Evolutionary conservation across 768 basidiomycete genomes (phyloP).

Genomic region (Trametes meyenii): DNA sequence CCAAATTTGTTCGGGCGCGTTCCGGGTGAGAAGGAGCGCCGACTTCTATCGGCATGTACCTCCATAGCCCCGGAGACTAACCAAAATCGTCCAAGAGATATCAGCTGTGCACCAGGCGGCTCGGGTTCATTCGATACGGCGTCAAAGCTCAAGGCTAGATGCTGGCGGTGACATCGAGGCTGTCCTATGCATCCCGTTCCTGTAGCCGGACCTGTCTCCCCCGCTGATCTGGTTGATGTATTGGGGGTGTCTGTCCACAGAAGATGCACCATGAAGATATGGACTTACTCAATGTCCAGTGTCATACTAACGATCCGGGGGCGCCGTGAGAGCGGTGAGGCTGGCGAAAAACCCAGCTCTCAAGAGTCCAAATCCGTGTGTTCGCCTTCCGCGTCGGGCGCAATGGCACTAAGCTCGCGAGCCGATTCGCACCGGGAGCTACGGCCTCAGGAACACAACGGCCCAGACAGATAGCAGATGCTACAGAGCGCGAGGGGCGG

Average conservation of each 20-base stretch:
- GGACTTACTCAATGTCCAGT: no score
- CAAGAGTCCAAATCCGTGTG: background rate
- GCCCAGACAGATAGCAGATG: constrained; percentile 6
- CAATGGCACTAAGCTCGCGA: background rate
- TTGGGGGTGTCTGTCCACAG: background rate
- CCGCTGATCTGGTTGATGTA: constrained; percentile 2
- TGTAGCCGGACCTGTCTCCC: background rate
- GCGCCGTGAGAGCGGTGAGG: background rate
- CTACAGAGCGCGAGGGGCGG: background rate
- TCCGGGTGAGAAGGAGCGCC: constrained; percentile 8
- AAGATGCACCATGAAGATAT: background rate
- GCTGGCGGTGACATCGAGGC: constrained; percentile 7
- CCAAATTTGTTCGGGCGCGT: constrained; percentile 11
- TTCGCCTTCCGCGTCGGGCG: background rate
- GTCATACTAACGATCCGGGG: background rate
- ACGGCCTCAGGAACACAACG: constrained; percentile 12
- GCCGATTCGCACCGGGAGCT: constrained; percentile 10
- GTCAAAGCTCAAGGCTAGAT: background rate
- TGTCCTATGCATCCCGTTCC: background rate
- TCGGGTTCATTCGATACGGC: background rate
- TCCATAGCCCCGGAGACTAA: constrained; percentile 4
- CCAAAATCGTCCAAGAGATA: constrained; percentile 2
- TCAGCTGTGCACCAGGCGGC: background rate
- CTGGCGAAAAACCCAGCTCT: background rate
- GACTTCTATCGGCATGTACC: constrained; percentile 12